Percentiles rank a stretch among this genome's conserved stretches.
These are phyloP conservation scores for Casuarina cunninghamiana DNA, from an alignment of 306 rosid species.

Conservation along the genomic window DNA sequence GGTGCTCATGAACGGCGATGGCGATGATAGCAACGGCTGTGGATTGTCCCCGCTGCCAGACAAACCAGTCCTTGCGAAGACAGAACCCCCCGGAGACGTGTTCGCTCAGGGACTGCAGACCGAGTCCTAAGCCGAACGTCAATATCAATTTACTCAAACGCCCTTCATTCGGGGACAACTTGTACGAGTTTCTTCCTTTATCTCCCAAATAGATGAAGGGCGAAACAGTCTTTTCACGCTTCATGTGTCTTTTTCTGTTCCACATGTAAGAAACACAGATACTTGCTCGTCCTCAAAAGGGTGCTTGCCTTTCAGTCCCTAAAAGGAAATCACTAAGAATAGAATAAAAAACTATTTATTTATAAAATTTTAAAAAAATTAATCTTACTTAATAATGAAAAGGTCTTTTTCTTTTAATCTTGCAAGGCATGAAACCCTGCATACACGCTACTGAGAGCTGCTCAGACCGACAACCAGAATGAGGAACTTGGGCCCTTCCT, in stretches of 20 bases:
- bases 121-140: neutral
- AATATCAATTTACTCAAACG: neutral
- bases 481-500: neutral
- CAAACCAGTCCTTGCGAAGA: neutral
- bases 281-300: too few relatives aligned
- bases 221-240: neutral
- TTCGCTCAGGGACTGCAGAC: neutral
- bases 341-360: too few relatives aligned
- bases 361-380: too few relatives aligned
- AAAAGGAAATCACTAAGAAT: too few relatives aligned
- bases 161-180: neutral
- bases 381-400: too few relatives aligned
- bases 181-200: neutral
- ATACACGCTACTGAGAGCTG: too few relatives aligned
- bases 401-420: too few relatives aligned
- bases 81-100: conserved; percentile 4
- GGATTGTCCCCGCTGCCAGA: conserved; percentile 31
- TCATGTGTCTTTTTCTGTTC: too few relatives aligned
- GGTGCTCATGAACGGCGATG: conserved; percentile 20
- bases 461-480: neutral
- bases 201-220: neutral
- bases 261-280: too few relatives aligned
- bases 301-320: too few relatives aligned
- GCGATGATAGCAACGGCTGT: conserved; percentile 27
- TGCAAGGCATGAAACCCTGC: too few relatives aligned